Percentiles rank a stretch among this genome's conserved stretches.
Evolutionary conservation across 805 yeast genomes (phyloP).

Genomic region (Candida ortonii): DNA sequence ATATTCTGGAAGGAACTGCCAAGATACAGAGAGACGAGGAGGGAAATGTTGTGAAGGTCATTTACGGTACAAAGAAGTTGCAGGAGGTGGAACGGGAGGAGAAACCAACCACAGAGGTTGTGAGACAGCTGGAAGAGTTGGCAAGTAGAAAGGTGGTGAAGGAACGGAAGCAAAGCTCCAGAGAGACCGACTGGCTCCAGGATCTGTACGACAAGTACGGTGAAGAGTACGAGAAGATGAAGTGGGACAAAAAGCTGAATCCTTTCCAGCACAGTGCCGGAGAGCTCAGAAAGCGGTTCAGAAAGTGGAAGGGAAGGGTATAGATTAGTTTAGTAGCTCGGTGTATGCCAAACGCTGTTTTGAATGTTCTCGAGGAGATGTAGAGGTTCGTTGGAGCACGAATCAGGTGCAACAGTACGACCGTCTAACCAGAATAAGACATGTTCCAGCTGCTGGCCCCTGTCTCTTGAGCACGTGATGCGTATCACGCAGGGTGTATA

Average conservation of each 20-base stretch:
- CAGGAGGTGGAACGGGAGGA: constrained; percentile 12
- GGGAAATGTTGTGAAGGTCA: constrained; percentile 63
- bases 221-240: constrained; percentile 85
- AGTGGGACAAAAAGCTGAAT: constrained; percentile 85
- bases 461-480: too few relatives aligned
- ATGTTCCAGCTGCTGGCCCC: too few relatives aligned
- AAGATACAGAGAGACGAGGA: constrained; percentile 66
- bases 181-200: constrained; percentile 74
- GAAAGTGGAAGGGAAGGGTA: constrained; percentile 54
- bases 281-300: constrained; percentile 69
- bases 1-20: constrained; percentile 78
- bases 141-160: constrained; percentile 43
- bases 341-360: background rate
- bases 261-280: constrained; percentile 82
- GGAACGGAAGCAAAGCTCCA: constrained; percentile 58
- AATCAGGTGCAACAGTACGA: too few relatives aligned
- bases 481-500: too few relatives aligned
- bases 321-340: constrained; percentile 2
- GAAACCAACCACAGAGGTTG: constrained; percentile 49
- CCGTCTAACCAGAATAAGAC: too few relatives aligned
- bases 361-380: too few relatives aligned
- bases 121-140: constrained; percentile 64
- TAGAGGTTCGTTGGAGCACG: too few relatives aligned
- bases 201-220: constrained; percentile 73
- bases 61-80: constrained; percentile 60